A percentile compares a stretch with the other conserved stretches of the same genome.
Evolutionary conservation across 2,329 filamentous ascomycete genomes (phyloP).

Genomic region (Pyricularia grisea): DNA sequence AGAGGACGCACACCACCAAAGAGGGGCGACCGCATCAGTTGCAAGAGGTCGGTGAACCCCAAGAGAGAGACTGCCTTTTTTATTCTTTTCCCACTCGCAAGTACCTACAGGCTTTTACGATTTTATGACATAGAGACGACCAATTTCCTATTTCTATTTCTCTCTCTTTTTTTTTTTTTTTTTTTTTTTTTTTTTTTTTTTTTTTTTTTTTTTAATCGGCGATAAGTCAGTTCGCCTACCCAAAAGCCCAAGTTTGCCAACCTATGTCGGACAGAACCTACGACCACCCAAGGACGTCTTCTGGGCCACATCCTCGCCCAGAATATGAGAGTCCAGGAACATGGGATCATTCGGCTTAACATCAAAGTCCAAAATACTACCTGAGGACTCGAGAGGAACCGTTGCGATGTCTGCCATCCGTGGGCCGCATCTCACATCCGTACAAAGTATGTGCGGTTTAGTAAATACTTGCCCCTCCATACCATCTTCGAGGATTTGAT

Average conservation of each 20-base stretch:
- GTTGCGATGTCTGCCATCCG: background rate
- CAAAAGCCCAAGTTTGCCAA: background rate
- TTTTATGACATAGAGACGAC: constrained; percentile 4
- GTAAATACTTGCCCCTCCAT: background rate
- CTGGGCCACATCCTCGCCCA: background rate
- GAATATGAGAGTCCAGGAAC: too few species aligned
- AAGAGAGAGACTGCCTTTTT: background rate
- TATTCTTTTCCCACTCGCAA: background rate
- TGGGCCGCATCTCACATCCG: background rate
- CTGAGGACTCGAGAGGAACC: background rate
- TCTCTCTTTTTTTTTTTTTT: background rate
- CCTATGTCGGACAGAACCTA: background rate
- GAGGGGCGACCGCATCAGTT: background rate
- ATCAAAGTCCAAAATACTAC: background rate
- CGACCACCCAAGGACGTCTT: background rate
- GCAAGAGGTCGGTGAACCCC: background rate
- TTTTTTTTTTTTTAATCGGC: background rate
- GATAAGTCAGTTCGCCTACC: background rate
- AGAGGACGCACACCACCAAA: background rate
- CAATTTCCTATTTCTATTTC: background rate
- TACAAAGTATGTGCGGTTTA: background rate
- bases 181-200: too few species aligned
- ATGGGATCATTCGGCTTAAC: background rate
- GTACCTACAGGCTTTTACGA: constrained; percentile 1
- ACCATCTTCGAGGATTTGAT: background rate